phyloP scores from a whole-genome alignment of 169 alveolate genomes.

The Plasmodium malariae region DNA sequence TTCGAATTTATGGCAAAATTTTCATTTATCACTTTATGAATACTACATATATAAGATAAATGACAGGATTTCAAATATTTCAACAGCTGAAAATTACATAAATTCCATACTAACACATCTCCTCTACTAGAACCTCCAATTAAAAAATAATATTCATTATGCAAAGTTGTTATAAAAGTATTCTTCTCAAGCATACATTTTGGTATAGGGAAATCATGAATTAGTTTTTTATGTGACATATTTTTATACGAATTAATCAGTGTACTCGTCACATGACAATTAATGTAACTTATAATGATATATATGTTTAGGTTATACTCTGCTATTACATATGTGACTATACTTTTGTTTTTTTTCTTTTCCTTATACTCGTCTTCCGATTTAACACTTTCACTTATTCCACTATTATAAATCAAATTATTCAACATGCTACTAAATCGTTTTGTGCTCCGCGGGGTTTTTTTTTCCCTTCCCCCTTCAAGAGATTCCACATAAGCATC shows the following conservation, averaged over 20 bases:
- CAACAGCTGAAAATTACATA: conserved; percentile 5
- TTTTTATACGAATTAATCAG: conserved; percentile 49
- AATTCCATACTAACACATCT: conserved; percentile 66
- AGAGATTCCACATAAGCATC: neutral
- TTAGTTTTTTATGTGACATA: conserved; percentile 1
- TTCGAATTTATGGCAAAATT: conserved; percentile 12
- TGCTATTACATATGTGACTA: conserved; percentile 48
- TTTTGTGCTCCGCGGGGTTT: neutral
- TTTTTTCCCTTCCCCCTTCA: neutral
- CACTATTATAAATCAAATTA: neutral
- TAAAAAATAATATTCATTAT: conserved; percentile 12
- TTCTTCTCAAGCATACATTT: neutral
- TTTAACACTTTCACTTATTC: neutral
- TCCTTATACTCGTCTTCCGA: no score
- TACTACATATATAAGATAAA: conserved; percentile 61
- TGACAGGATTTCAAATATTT: conserved; percentile 49
- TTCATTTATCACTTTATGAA: conserved; percentile 56
- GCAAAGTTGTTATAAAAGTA: conserved; percentile 38
- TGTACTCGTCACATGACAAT: conserved; percentile 30
- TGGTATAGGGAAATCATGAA: conserved; percentile 6
- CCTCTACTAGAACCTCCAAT: conserved; percentile 60
- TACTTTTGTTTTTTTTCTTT: neutral
- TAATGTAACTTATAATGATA: conserved; percentile 30
- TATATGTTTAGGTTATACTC: conserved; percentile 35
- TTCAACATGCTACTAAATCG: neutral